Conservation (phyloP, 495 filamentous ascomycete species). For the Gamarada debralockiae region DNA sequence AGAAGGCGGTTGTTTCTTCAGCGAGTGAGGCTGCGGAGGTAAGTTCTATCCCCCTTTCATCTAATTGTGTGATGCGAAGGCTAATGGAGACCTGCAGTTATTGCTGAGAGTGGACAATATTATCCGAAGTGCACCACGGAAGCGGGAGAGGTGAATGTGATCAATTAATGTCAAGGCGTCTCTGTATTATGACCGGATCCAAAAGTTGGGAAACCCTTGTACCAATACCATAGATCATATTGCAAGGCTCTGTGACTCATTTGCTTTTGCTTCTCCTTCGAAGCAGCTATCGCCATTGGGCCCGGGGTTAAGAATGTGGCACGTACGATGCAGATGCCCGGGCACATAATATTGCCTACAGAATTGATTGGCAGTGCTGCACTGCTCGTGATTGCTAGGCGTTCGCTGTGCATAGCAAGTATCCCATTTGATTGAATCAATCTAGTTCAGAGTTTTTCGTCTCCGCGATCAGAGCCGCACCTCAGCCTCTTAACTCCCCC, state of each 20-base stretch:
- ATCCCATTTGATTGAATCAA: too few relatives aligned
- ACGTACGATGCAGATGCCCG: too few relatives aligned
- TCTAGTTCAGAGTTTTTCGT: too few relatives aligned
- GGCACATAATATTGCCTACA: too few relatives aligned
- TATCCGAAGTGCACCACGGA: slow-evolving; percentile 73
- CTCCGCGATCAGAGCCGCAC: neutral
- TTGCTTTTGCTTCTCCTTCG: too few relatives aligned
- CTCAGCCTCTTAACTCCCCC: neutral
- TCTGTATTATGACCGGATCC: slow-evolving; percentile 18
- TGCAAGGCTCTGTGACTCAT: slow-evolving; percentile 12
- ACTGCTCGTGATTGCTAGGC: too few relatives aligned
- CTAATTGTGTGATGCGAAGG: neutral
- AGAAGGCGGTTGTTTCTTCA: slow-evolving; percentile 91
- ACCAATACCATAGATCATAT: slow-evolving; percentile 27
- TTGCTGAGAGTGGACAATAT: slow-evolving; percentile 85
- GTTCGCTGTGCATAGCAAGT: too few relatives aligned
- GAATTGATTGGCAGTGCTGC: too few relatives aligned
- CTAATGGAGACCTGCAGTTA: slow-evolving; percentile 43
- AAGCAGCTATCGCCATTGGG: too few relatives aligned
- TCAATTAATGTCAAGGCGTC: slow-evolving; percentile 2
- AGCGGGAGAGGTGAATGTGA: slow-evolving; percentile 57
- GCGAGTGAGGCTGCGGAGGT: slow-evolving; percentile 97
- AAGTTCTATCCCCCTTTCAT: slow-evolving; percentile 28
- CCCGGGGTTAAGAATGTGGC: too few relatives aligned
- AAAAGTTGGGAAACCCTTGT: slow-evolving; percentile 17